Evolutionary conservation across 2,329 filamentous ascomycete genomes (phyloP).

Genomic region (Trichoderma asperellum): DNA sequence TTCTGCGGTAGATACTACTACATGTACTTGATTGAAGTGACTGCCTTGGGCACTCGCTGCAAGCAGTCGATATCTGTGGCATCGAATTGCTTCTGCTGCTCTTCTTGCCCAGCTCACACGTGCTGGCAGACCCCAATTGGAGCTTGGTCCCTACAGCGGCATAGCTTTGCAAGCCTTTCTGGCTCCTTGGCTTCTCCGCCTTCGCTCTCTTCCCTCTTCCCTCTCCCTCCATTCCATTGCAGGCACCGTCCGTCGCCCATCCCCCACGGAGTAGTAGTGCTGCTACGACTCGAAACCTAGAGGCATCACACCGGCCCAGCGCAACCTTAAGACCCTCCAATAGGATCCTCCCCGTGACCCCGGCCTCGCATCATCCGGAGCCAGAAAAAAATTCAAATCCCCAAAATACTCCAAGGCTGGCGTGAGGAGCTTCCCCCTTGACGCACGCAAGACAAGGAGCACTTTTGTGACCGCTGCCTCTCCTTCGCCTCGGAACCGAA

Average conservation of each 20-base stretch:
- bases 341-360: slow-evolving; percentile 10
- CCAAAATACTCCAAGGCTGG: neutral
- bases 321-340: slow-evolving; percentile 4
- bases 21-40: neutral
- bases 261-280: neutral
- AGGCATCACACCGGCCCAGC: neutral
- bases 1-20: too few species aligned
- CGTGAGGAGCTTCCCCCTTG: neutral
- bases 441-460: neutral
- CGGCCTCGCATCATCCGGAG: slow-evolving; percentile 2
- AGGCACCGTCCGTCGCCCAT: neutral
- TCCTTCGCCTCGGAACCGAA: slow-evolving; percentile 11
- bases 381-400: neutral
- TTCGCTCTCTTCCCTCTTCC: neutral
- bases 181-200: too few species aligned
- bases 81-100: neutral
- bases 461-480: neutral
- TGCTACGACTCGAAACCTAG: neutral
- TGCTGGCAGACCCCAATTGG: neutral
- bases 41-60: neutral
- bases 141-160: neutral
- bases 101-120: neutral
- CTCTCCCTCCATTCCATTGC: neutral
- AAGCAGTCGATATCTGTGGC: neutral
- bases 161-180: neutral